Percentiles rank a stretch among this genome's conserved stretches.
phyloP scores from a whole-genome alignment of 805 yeast species.

The Wickerhamomyces ciferrii region DNA sequence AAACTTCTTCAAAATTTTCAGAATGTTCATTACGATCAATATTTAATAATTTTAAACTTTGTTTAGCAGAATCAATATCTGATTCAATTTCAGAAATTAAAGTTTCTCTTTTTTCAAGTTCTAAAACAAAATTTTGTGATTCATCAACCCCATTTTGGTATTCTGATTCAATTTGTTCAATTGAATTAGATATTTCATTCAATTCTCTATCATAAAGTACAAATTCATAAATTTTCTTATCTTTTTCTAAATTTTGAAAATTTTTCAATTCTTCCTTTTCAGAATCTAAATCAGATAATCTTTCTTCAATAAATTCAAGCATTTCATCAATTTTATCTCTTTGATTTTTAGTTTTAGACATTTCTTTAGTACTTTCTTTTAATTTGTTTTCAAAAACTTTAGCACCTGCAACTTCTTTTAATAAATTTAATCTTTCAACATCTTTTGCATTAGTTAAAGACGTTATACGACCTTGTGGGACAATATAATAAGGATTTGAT shows the following conservation, averaged over 20 bases:
- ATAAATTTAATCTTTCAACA: conserved; percentile 65
- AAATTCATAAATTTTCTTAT: conserved; percentile 68
- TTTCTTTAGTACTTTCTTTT: conserved; percentile 73
- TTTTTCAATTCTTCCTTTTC: conserved; percentile 74
- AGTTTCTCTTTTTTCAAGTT: conserved; percentile 58
- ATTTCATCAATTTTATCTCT: conserved; percentile 71
- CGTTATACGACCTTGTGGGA: conserved; percentile 93
- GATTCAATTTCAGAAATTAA: conserved; percentile 38
- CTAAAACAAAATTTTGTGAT: conserved; percentile 48
- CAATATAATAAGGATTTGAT: conserved; percentile 90
- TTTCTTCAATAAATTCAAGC: conserved; percentile 59
- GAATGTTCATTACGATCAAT: conserved; percentile 55
- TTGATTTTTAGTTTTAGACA: conserved; percentile 66
- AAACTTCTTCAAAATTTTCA: conserved; percentile 41
- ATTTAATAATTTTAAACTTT: conserved; percentile 42
- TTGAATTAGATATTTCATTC: conserved; percentile 49
- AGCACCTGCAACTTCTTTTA: conserved; percentile 95
- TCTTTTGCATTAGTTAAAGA: conserved; percentile 87
- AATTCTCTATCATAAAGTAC: conserved; percentile 75
- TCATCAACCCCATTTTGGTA: conserved; percentile 45
- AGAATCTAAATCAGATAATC: conserved; percentile 72
- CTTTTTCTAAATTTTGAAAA: conserved; percentile 62
- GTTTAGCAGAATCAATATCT: conserved; percentile 40
- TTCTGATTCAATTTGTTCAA: conserved; percentile 55
- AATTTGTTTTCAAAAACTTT: conserved; percentile 80